Base-by-base conservation (phyloP, 2,329 filamentous ascomycete species). In the Sclerotinia borealis region DNA sequence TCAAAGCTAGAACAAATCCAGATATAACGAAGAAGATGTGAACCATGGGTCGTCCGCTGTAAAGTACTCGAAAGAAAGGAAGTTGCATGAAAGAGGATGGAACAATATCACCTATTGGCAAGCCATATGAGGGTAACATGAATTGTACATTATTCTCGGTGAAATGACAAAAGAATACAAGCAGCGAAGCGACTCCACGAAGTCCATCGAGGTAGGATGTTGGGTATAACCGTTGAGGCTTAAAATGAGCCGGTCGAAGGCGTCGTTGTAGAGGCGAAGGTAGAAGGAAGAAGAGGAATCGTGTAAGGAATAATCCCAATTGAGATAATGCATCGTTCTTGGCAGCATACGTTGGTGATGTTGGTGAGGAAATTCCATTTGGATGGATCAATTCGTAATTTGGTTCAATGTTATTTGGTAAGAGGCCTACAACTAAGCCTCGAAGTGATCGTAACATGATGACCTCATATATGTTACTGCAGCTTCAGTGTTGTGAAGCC, bases 11-110 rank as follows among this genome's bases (percentile, higher is more conserved):
- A 4, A 77, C 79, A 66, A 79, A 81, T 36, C 80, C 80, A 1
- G 79, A 81, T 43, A 82, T 79, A 66, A 82, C 76, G 70, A 82
- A 82, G 72, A 82, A 82, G 43, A 82, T 76, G 68, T 80, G 77
- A 3, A 82, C 80, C 78, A 80, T 79, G 11, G 79, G 78, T 22
- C 77, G 75, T 19, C 79, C 79, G n/a, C 77, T 77, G 76, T 79
- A 65, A 17, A 80, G 62, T 34, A 80, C 72, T 59, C 79, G 76
- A 8, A 80, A 13, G 59, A 79, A 77, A 1, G 80, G 80, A 17
- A 81, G 70, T 69, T 81, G 80, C 27, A 81, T 66, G 17, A 73
- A 71, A 60, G 77, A 76, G 25, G 77, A 71, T 48, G 76, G 73
- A 22, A 70, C 72, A 49, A 68, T 66, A 60, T 71, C 70, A 54